These are phyloP conservation scores for Pezizomycotina sp. DNA, from an alignment of 2,329 filamentous ascomycete genomes.

Conservation along the genomic window DNA sequence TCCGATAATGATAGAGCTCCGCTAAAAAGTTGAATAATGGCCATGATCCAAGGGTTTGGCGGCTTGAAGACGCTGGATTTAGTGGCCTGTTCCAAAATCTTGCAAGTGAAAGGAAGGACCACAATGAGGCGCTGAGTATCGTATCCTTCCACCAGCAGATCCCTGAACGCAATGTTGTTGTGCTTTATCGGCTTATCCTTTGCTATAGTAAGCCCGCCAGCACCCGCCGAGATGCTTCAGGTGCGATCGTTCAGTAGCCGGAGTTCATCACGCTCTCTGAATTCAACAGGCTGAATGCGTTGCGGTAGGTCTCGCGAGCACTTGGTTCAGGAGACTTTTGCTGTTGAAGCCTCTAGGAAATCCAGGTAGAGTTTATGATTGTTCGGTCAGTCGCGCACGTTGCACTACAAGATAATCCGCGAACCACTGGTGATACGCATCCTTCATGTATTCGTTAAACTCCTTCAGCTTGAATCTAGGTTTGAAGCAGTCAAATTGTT, in stretches of 20 bases:
- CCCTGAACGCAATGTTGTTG: slow-evolving; percentile 92
- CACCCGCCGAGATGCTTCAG: slow-evolving; percentile 87
- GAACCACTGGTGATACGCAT: slow-evolving; percentile 87
- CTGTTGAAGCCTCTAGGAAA: slow-evolving; percentile 71
- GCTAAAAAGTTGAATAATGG: slow-evolving; percentile 76
- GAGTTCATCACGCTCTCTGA: slow-evolving; percentile 74
- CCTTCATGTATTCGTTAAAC: slow-evolving; percentile 59
- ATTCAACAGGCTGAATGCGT: slow-evolving; percentile 73
- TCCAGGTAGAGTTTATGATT: slow-evolving; percentile 89
- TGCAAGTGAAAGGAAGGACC: slow-evolving; percentile 95
- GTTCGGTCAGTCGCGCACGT: slow-evolving; percentile 85
- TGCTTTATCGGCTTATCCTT: slow-evolving; percentile 91
- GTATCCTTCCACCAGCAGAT: slow-evolving; percentile 80
- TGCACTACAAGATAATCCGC: slow-evolving; percentile 88
- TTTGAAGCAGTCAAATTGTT: slow-evolving; percentile 94
- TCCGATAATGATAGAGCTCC: slow-evolving; percentile 89
- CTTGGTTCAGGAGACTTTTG: slow-evolving; percentile 63
- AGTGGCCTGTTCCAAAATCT: slow-evolving; percentile 71
- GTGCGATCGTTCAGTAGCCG: slow-evolving; percentile 65
- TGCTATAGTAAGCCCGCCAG: slow-evolving; percentile 81
- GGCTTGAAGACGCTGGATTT: slow-evolving; percentile 79
- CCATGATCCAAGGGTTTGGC: slow-evolving; percentile 95
- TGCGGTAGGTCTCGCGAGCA: slow-evolving; percentile 88
- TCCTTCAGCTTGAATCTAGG: slow-evolving; percentile 68
- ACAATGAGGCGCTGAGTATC: slow-evolving; percentile 82